Base-by-base conservation (phyloP, 257 asterid genomes). In the Apocynum venetum region DNA sequence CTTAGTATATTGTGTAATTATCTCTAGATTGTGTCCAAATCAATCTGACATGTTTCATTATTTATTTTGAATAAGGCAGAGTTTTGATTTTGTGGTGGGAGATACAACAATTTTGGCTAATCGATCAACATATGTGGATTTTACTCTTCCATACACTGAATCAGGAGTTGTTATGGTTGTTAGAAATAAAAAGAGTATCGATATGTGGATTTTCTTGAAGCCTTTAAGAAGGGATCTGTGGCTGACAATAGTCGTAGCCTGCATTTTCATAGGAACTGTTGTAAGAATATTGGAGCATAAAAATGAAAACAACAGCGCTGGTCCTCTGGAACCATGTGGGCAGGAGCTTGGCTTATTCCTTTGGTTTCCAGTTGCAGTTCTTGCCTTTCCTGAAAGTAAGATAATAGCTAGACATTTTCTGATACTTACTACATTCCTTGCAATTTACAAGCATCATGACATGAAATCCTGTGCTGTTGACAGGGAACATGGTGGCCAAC, bases 331-430 rank as follows among this genome's bases (percentile, higher is more conserved):
- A 41, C 59, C 83, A 38, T 72, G 57, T n/a, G 55, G 38, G n/a
- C 83, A 77, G 74, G 72, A 59, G 71, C 77, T 67, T 41, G 79
- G 86, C 63, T 52, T 44, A 56, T 25, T 60, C 8, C 81, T 82
- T 74, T 83, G 78, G 83, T 83, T 85, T 82, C 96, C 96, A 17
- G 56, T 90, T 8, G 78, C 87, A 44, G 84, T 75, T 75, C 93
- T 90, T 70, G 96, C 91, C 56, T 90, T 90, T 64, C 93, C 93
- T 10, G 96, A 84, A 77, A 79, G 88, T 84, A 79, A 84, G 83
- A 53, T 13, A 66, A 40, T 15, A 6, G 71, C n/a, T 40, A 19
- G 25, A 40, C 31, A 8, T 66, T 66, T 40, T 40, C n/a, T 15
- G 3, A 66, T 66, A 25, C 31, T 25, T 66, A 40, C 49, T 13